Percentiles rank a stretch among this genome's conserved stretches.
phyloP scores from a whole-genome alignment of 2,329 filamentous ascomycete genomes.

The Penicillium thymicola region DNA sequence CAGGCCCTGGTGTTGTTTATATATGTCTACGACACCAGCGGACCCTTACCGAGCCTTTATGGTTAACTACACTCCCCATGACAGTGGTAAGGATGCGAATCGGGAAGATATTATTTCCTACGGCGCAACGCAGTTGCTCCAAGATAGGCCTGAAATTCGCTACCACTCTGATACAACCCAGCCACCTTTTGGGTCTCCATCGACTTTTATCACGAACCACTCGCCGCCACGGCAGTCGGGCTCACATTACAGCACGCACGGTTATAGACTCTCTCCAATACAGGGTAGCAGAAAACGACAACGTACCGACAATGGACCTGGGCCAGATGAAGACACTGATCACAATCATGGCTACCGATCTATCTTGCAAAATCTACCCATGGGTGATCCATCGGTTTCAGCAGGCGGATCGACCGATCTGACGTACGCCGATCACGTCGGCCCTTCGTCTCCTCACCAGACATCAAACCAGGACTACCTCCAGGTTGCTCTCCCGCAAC shows the following conservation, averaged over 20 bases:
- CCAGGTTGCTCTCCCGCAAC: constrained; percentile 48
- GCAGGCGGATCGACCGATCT: constrained; percentile 35
- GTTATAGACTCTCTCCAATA: constrained; percentile 32
- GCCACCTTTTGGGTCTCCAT: constrained; percentile 34
- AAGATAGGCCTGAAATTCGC: constrained; percentile 34
- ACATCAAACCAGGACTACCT: constrained; percentile 34
- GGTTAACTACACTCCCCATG: constrained; percentile 71
- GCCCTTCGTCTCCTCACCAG: constrained; percentile 29
- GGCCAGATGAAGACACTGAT: constrained; percentile 13
- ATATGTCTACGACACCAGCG: constrained; percentile 68
- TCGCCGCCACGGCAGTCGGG: constrained; percentile 33
- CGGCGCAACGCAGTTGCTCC: constrained; percentile 47
- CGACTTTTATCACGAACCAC: constrained; percentile 33
- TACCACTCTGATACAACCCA: constrained; percentile 34
- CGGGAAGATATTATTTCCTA: constrained; percentile 63
- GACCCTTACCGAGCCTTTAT: constrained; percentile 73
- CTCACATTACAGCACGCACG: constrained; percentile 29
- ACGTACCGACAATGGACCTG: constrained; percentile 32
- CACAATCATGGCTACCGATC: constrained; percentile 20
- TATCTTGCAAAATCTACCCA: constrained; percentile 31
- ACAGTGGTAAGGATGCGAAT: constrained; percentile 59
- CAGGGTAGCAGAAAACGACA: constrained; percentile 36
- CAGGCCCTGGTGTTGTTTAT: constrained; percentile 72
- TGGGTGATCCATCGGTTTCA: constrained; percentile 28
- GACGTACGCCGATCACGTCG: constrained; percentile 34